Evolutionary conservation across 1,139 yeast species (phyloP).

Genomic region (Sugiyamaella novakii): DNA sequence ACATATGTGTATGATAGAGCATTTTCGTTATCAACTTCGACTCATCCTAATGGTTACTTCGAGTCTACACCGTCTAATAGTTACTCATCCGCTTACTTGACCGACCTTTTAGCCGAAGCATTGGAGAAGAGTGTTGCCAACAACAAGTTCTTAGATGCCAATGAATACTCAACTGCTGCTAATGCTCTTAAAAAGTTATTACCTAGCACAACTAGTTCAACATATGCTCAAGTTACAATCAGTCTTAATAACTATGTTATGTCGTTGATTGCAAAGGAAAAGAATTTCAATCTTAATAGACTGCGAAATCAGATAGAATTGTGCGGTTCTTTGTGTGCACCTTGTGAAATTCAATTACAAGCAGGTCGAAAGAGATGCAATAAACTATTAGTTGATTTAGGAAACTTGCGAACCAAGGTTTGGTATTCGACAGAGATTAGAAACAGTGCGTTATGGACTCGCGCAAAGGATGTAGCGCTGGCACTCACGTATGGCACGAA

Average conservation of each 20-base stretch:
- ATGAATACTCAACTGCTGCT: constrained; percentile 33
- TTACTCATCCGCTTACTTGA: constrained; percentile 23
- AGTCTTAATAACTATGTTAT: constrained; percentile 32
- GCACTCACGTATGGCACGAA: constrained; percentile 27
- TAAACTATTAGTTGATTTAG: constrained; percentile 22
- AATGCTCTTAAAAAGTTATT: constrained; percentile 30
- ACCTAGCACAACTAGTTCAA: constrained; percentile 23
- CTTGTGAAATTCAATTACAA: constrained; percentile 31
- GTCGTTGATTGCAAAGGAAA: constrained; percentile 28
- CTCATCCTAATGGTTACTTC: neutral
- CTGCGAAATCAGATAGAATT: constrained; percentile 26
- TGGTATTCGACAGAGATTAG: constrained; percentile 44
- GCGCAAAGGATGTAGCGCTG: constrained; percentile 38
- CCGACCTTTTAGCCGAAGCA: constrained; percentile 30
- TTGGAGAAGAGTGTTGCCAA: constrained; percentile 30
- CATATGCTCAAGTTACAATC: constrained; percentile 27
- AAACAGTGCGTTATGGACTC: constrained; percentile 34
- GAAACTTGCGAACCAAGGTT: constrained; percentile 34
- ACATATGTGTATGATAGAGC: neutral
- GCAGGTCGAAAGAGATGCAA: constrained; percentile 27
- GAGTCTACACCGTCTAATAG: constrained; percentile 1
- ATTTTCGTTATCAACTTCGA: neutral
- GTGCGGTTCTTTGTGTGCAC: constrained; percentile 30
- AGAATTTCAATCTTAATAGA: constrained; percentile 25
- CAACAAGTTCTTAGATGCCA: constrained; percentile 33